These are phyloP conservation scores for Penicillium brevicompactum DNA, from an alignment of 2,329 filamentous ascomycete genomes.

Conservation along the genomic window DNA sequence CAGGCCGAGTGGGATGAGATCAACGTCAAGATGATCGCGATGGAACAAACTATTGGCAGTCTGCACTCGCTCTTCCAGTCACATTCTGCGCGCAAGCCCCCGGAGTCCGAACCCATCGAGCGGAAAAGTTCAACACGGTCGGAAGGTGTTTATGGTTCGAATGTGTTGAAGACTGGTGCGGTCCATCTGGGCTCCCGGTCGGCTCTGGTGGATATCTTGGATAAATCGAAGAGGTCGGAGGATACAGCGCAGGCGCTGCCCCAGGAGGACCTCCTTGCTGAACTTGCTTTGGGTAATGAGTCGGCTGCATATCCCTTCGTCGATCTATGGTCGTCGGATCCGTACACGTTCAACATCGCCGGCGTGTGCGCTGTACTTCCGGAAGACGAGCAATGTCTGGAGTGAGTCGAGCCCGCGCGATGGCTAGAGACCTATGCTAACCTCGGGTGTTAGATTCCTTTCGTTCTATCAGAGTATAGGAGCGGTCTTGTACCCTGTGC, in stretches of 20 bases:
- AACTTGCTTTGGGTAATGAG: constrained; percentile 63
- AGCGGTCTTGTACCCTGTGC: constrained; percentile 59
- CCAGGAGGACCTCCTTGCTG: constrained; percentile 60
- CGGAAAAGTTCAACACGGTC: constrained; percentile 23
- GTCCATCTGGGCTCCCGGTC: constrained; percentile 62
- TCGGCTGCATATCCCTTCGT: constrained; percentile 64
- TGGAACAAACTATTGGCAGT: constrained; percentile 38
- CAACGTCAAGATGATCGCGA: constrained; percentile 36
- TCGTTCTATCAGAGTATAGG: constrained; percentile 58
- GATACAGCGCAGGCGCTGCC: constrained; percentile 53
- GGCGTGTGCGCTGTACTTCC: constrained; percentile 60
- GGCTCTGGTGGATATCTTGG: constrained; percentile 58
- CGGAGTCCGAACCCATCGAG: constrained; percentile 13
- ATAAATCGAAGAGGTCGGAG: constrained; percentile 45
- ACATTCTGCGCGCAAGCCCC: constrained; percentile 25
- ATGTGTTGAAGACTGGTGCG: constrained; percentile 49
- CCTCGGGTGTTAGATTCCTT: constrained; percentile 47
- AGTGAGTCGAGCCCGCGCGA: constrained; percentile 20
- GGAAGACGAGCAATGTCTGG: constrained; percentile 54
- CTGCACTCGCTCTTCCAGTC: constrained; percentile 33
- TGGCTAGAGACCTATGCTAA: constrained; percentile 10
- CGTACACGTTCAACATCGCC: constrained; percentile 55
- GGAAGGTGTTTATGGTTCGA: constrained; percentile 33
- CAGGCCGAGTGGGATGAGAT: constrained; percentile 40
- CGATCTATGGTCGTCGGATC: constrained; percentile 64